Evolutionary conservation across 768 basidiomycete genomes (phyloP), one percentile per base, ranked within the genome.

Genomic region (Mycena vitilis): DNA sequence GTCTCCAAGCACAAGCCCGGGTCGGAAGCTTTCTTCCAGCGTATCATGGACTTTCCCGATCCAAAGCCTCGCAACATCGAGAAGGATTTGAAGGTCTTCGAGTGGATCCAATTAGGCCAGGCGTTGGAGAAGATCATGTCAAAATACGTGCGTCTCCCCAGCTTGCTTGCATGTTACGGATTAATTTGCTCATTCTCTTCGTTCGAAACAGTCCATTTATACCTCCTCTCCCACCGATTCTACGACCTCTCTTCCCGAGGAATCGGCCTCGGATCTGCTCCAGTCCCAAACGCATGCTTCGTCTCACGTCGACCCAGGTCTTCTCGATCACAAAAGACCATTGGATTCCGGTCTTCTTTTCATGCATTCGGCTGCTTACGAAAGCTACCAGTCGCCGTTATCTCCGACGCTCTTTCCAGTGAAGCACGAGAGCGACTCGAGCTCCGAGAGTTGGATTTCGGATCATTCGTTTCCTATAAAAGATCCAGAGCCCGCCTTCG

Each of bases 61-160:
- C 97, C 97, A 10, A 96, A 95, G 77, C 97, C 97, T 4, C 86
- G 97, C 63, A 96, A 96, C 77, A 99, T 99, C 70, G 97, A 98
- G 76, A 98, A 99, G 84, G 95, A 98, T 75, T 86, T 99, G 75
- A 95, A 95, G 77, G 91, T 94, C 10, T 95, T 95, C 73, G 87
- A 89, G 47, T 95, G 93, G 93, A 83, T 82, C 36, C 78, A 87
- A 52, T 82, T 95, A n/a, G 85, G 85, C 20, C 87, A 89, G 70
- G 92, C 92, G 0, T 78, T 95, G 60, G 89, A 92, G 54, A 94
- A 93, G 78, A 92, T 94, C 65, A 82, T 94, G 23, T 89, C 90
- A 5, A 93, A 93, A 94, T 95, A 94, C 75, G 93, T 94, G 73
- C 72, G 91, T 84, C 37, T 48, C 57, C 63, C 18, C 59, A 15